These are phyloP conservation scores for Albifimbria verrucaria DNA, from an alignment of 2,329 filamentous ascomycete species.

Conservation along the genomic window DNA sequence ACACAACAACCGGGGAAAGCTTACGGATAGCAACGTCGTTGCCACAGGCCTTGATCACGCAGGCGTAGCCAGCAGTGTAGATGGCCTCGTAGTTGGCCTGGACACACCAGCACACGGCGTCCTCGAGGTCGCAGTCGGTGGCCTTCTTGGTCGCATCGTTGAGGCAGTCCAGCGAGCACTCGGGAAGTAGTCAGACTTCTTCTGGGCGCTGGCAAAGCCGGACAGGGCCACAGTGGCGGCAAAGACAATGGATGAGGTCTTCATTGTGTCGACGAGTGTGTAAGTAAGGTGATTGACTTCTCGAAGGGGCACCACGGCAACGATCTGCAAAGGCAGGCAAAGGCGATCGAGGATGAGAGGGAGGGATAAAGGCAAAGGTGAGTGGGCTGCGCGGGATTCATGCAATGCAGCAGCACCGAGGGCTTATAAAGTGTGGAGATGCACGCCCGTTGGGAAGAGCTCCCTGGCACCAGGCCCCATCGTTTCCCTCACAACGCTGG, in stretches of 20 bases:
- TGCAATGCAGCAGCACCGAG: not conserved
- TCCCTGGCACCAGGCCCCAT: no score
- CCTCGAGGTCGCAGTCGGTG: not conserved
- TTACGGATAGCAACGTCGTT: constrained; percentile 3
- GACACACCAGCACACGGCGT: not conserved
- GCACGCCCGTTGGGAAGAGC: no score
- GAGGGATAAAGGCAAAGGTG: not conserved
- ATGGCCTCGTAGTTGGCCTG: not conserved
- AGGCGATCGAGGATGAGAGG: not conserved
- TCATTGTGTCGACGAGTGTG: no score
- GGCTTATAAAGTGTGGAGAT: not conserved
- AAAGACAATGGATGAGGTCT: not conserved
- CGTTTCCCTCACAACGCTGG: no score
- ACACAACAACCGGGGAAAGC: not conserved
- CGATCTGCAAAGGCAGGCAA: not conserved
- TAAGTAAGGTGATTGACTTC: no score
- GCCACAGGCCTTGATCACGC: constrained; percentile 1
- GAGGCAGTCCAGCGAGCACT: not conserved
- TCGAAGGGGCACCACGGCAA: no score
- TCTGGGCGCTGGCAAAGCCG: not conserved
- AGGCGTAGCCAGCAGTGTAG: not conserved
- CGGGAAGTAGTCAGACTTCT: not conserved
- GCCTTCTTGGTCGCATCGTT: not conserved
- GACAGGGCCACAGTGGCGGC: not conserved
- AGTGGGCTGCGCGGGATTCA: not conserved